Percentiles rank a stretch among this genome's conserved stretches.
phyloP scores from a whole-genome alignment of 1,284 basidiomycete species.

The Rhodotorula sp. region DNA sequence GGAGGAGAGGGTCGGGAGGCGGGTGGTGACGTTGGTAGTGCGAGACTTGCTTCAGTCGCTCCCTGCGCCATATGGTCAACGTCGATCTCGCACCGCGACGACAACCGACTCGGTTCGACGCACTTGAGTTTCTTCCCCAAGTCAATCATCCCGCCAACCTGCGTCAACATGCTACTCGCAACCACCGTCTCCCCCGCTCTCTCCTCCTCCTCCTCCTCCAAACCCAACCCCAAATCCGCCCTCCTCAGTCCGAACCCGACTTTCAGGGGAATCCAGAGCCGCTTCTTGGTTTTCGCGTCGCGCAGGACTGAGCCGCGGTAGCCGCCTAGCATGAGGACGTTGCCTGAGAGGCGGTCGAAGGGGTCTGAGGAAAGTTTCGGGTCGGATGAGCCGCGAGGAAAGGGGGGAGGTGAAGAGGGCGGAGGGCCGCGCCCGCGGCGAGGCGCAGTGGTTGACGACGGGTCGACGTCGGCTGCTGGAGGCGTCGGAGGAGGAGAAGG shows the following conservation, averaged over 20 bases:
- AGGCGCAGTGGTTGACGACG: not conserved
- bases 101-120: not conserved
- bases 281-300: constrained; percentile 44
- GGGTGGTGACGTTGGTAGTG: not conserved
- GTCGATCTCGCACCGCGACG: no score
- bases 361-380: constrained; percentile 19
- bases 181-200: constrained; percentile 45
- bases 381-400: not conserved
- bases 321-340: constrained; percentile 48
- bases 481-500: constrained; percentile 2
- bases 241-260: constrained; percentile 46
- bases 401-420: not conserved
- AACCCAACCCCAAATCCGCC: constrained; percentile 45
- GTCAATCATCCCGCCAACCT: constrained; percentile 46
- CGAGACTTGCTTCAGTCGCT: constrained; percentile 21
- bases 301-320: constrained; percentile 48
- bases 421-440: not conserved
- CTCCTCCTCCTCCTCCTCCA: constrained; percentile 40
- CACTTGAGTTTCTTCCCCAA: constrained; percentile 45
- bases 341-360: constrained; percentile 45
- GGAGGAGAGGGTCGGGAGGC: not conserved
- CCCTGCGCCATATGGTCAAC: not conserved
- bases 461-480: not conserved
- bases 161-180: constrained; percentile 44
- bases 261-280: constrained; percentile 48